These are phyloP conservation scores for Saturnispora dispora DNA, from an alignment of 805 yeast species.

Conservation along the genomic window DNA sequence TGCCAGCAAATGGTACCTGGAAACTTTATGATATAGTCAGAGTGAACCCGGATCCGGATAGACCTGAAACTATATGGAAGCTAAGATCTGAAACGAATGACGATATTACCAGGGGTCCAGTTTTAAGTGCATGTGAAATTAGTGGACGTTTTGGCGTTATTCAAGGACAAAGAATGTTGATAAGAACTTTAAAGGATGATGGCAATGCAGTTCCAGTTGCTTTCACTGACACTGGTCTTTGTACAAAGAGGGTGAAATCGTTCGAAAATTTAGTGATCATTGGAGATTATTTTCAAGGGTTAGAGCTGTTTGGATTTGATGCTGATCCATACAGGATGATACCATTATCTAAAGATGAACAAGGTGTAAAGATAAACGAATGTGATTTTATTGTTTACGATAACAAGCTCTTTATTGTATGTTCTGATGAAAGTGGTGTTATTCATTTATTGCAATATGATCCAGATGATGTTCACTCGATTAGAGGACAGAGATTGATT, in stretches of 20 bases:
- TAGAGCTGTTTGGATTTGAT: conserved; percentile 81
- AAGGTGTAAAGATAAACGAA: conserved; percentile 50
- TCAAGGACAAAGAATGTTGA: conserved; percentile 76
- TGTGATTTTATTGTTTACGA: conserved; percentile 72
- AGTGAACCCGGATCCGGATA: conserved; percentile 82
- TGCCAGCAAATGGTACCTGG: conserved; percentile 70
- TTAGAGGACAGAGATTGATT: conserved; percentile 68
- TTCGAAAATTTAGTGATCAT: conserved; percentile 73
- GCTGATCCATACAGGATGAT: conserved; percentile 91
- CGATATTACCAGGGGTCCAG: conserved; percentile 79
- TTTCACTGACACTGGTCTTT: conserved; percentile 77
- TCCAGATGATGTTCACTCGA: conserved; percentile 81
- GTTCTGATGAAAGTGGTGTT: conserved; percentile 58
- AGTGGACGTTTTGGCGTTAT: conserved; percentile 76
- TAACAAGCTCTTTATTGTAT: conserved; percentile 55
- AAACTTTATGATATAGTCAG: conserved; percentile 66
- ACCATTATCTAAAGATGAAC: conserved; percentile 63
- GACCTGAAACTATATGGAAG: conserved; percentile 74
- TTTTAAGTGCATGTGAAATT: conserved; percentile 64
- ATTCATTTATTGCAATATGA: conserved; percentile 77
- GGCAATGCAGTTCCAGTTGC: conserved; percentile 89
- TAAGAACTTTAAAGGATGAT: conserved; percentile 69
- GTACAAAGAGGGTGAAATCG: conserved; percentile 68
- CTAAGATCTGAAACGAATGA: conserved; percentile 54
- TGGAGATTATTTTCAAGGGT: conserved; percentile 72